A percentile compares a stretch with the other conserved stretches of the same genome.
Evolutionary conservation across 305 asterid species (phyloP).

Genomic region (Plantago coronopus): DNA sequence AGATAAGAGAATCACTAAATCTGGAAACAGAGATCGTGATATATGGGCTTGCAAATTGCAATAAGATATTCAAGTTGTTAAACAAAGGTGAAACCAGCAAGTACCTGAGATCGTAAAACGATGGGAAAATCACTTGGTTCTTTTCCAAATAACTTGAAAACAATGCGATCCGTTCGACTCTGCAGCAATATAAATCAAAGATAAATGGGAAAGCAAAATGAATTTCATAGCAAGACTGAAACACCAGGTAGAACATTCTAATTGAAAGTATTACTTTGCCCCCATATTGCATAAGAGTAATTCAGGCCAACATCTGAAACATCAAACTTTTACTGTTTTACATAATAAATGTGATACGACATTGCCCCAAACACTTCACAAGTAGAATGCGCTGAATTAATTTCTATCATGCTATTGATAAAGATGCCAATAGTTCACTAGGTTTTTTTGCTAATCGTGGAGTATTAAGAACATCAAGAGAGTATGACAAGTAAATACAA

Average conservation of each 20-base stretch:
- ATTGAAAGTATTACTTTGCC: not conserved
- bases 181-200: constrained; percentile 32
- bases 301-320: not conserved
- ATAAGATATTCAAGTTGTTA: constrained; percentile 17
- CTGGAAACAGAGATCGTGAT: not conserved
- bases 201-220: constrained; percentile 6
- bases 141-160: constrained; percentile 80
- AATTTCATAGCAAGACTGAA: not conserved
- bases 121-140: constrained; percentile 73
- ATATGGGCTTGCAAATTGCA: not conserved
- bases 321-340: not conserved
- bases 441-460: not conserved
- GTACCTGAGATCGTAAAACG: constrained; percentile 71
- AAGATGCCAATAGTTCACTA: not conserved
- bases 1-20: constrained; percentile 6
- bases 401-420: not conserved
- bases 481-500: not conserved
- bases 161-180: constrained; percentile 84
- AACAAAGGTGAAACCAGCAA: constrained; percentile 8
- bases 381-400: not conserved
- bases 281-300: not conserved
- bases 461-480: no score
- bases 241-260: not conserved
- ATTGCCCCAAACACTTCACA: no score
- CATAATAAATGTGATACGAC: no score